These are phyloP conservation scores for Secale cereale DNA, from an alignment of 176 grass and related monocot genomes.

Conservation along the genomic window DNA sequence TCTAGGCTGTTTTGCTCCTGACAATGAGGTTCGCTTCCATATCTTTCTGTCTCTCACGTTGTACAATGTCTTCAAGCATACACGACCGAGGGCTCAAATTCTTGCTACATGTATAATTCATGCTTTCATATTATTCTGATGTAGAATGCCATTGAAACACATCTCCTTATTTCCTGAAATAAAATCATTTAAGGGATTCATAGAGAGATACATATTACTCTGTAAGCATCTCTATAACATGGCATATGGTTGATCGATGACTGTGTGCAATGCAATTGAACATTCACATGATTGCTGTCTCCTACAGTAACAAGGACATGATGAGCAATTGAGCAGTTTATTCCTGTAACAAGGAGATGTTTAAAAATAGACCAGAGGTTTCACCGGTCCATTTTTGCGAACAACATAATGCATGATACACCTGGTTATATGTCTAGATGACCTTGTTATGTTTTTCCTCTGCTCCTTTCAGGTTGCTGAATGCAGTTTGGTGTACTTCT, in stretches of 20 bases:
- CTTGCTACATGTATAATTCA: not conserved
- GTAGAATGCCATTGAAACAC: not conserved
- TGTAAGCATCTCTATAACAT: not conserved
- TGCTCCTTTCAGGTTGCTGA: slow-evolving; percentile 17
- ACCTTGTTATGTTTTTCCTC: not conserved
- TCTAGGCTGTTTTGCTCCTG: slow-evolving; percentile 84
- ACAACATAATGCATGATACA: not conserved
- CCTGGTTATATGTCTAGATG: not conserved
- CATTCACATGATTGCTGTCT: not conserved
- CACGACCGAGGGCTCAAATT: not conserved
- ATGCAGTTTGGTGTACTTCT: not conserved
- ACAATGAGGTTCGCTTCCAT: slow-evolving; percentile 20
- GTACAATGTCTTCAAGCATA: not conserved
- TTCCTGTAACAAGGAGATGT: not conserved
- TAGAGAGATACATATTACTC: not conserved
- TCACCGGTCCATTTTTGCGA: not conserved
- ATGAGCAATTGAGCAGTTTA: not conserved
- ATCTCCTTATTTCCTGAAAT: not conserved
- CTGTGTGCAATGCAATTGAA: not conserved
- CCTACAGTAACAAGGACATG: not conserved
- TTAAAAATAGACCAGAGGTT: not conserved
- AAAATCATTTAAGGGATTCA: not conserved
- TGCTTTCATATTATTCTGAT: not conserved
- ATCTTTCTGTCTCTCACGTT: not conserved
- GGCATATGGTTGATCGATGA: not conserved